phyloP scores from a whole-genome alignment of 768 basidiomycete species.

The Termitomyces sp. region DNA sequence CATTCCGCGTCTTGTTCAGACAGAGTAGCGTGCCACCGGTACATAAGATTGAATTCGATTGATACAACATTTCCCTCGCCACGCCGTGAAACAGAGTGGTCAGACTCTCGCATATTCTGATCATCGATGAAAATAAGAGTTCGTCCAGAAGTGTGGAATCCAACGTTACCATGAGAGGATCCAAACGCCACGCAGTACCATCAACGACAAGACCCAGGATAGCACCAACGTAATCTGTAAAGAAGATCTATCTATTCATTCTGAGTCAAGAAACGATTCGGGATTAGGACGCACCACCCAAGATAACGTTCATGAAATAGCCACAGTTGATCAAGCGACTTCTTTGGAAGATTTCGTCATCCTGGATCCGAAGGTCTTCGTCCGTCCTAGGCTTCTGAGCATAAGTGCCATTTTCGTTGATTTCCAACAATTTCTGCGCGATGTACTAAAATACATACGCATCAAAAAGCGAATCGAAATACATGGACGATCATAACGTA shows the following conservation, averaged over 20 bases:
- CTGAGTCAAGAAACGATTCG: not conserved
- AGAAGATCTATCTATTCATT: not conserved
- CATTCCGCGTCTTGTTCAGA: conserved; percentile 50
- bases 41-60: conserved; percentile 66
- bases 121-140: not conserved
- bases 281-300: conserved; percentile 33
- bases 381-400: conserved; percentile 17
- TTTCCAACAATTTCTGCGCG: conserved; percentile 56
- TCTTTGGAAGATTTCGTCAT: conserved; percentile 74
- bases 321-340: conserved; percentile 70
- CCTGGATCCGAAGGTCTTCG: conserved; percentile 37
- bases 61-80: conserved; percentile 76
- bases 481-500: conserved; percentile 22
- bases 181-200: conserved; percentile 57
- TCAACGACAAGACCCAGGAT: conserved; percentile 69
- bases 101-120: conserved; percentile 42
- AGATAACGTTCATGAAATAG: conserved; percentile 64
- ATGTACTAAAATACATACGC: conserved; percentile 44
- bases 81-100: conserved; percentile 50
- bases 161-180: conserved; percentile 51
- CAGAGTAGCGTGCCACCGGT: conserved; percentile 63
- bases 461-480: not conserved
- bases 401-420: conserved; percentile 61
- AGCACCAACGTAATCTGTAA: conserved; percentile 64
- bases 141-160: not conserved